Base-by-base conservation (phyloP, 768 basidiomycete genomes). In the Hypholoma sublateritium region DNA sequence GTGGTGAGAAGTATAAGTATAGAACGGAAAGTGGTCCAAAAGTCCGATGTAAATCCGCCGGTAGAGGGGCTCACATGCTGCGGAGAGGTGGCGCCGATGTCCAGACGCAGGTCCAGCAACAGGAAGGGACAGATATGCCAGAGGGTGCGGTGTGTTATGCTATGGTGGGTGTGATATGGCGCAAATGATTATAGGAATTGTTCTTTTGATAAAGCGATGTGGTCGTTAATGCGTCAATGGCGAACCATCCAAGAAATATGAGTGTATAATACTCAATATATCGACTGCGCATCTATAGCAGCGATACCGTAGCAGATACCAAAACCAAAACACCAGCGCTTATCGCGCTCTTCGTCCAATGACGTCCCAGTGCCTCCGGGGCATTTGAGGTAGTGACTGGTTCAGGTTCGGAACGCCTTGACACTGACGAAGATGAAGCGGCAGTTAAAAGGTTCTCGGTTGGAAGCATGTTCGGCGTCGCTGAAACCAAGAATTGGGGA, bases 381-480 rank as follows among this genome's bases (percentile, higher is more conserved):
- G 68, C 68, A 55, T 63, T 61, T 48, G 71, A 63, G 5, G 49
- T 32, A 3, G 28, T 24, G 39, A 14, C 17, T 41, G 39, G 39
- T 13, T 41, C 39, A 28, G 39, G 39, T 13, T 41, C 39, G 32
- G 65, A 66, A 19, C 68, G 65, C 39, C 59, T 57, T 16, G 48
- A 49, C 19, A 62, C 53, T 22, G 53, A 57, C 19, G 53, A 57
- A 45, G 63, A 45, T 57, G 63, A 39, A 53, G 81, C 70, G 35
- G 77, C 73, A 61, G 87, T 89, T 60, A 88, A 80, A 56, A 96
- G 74, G 45, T 67, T 44, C 62, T 77, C 78, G 4, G 89, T 90
- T 2, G 95, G 95, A 28, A 93, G 75, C 94, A 97, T 96, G 72
- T 86, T 89, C 22, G 95, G 93, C 9, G 86, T 82, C 13, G 77